Percentiles rank a stretch among this genome's conserved stretches.
These are phyloP conservation scores for Apiotrichum montevideense DNA, from an alignment of 1,284 basidiomycete genomes.

Conservation along the genomic window DNA sequence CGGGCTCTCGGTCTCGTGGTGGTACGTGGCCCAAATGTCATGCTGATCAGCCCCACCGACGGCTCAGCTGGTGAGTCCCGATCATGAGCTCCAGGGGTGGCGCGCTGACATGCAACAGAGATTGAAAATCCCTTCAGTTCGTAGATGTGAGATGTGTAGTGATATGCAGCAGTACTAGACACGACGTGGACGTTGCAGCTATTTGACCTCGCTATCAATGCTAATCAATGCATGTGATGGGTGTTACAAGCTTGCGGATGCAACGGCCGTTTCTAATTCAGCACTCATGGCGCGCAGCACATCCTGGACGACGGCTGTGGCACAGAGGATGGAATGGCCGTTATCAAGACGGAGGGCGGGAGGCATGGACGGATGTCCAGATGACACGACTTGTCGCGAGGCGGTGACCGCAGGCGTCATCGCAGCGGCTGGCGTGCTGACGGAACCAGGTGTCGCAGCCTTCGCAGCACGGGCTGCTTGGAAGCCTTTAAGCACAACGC, in stretches of 20 bases:
- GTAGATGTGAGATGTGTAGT: neutral
- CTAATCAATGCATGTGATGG: constrained; percentile 6
- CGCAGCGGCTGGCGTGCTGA: neutral
- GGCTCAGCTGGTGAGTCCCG: constrained; percentile 59
- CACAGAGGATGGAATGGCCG: constrained; percentile 10
- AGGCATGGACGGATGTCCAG: neutral
- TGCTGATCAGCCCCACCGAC: constrained; percentile 84
- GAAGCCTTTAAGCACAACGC: constrained; percentile 18
- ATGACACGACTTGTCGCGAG: neutral
- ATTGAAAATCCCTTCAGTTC: constrained; percentile 46
- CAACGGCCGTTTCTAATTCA: constrained; percentile 16
- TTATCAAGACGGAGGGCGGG: constrained; percentile 11
- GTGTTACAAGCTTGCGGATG: constrained; percentile 4
- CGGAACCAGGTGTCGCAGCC: neutral
- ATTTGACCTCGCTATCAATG: constrained; percentile 1
- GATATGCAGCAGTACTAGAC: neutral
- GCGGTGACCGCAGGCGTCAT: constrained; percentile 6
- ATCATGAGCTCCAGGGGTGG: too few relatives aligned
- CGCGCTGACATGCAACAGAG: constrained; percentile 23
- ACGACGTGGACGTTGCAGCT: neutral
- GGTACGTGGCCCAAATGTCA: constrained; percentile 84
- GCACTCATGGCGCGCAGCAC: constrained; percentile 13
- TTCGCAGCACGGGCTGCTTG: constrained; percentile 10
- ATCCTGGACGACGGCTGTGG: constrained; percentile 10
- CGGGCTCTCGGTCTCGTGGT: constrained; percentile 77